A percentile compares a stretch with the other conserved stretches of the same genome.
Conservation (phyloP, 768 basidiomycete species). For the Psilocybe sp. region DNA sequence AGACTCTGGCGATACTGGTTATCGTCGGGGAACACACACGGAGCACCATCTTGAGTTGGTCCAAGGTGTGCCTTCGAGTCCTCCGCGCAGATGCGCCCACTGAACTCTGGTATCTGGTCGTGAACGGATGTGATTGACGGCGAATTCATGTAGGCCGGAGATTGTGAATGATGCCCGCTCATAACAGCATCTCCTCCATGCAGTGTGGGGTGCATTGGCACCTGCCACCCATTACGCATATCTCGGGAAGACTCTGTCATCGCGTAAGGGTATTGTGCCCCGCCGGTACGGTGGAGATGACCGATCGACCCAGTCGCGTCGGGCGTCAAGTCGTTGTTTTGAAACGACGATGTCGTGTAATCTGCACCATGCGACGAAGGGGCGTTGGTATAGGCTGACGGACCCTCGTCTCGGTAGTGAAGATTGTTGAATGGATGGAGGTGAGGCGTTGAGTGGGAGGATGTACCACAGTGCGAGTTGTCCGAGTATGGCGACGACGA, state of each 20-base stretch:
- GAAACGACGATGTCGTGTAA: no score
- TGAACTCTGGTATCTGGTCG: slow-evolving; percentile 21
- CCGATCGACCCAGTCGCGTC: no score
- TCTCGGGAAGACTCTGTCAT: slow-evolving; percentile 28
- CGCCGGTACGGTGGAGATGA: no score
- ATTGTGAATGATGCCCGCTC: slow-evolving; percentile 43
- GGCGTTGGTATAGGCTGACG: no score
- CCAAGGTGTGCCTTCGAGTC: slow-evolving; percentile 24
- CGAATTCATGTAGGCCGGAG: slow-evolving; percentile 55
- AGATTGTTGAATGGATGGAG: no score
- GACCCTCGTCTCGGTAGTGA: no score
- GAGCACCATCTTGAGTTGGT: slow-evolving; percentile 21
- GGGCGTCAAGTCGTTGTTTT: no score
- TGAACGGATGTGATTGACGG: slow-evolving; percentile 45
- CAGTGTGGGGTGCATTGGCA: slow-evolving; percentile 33
- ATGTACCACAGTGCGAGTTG: no score
- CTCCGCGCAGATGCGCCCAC: slow-evolving; percentile 25
- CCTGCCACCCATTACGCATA: slow-evolving; percentile 30
- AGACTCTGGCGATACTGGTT: slow-evolving; percentile 21
- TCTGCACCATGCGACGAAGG: no score
- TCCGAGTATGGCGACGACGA: slow-evolving; percentile 40
- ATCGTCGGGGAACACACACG: slow-evolving; percentile 23
- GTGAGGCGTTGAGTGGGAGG: no score
- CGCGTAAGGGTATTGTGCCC: no score
- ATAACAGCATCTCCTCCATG: slow-evolving; percentile 38